Evolutionary conservation across 306 rosid species (phyloP).

Genomic region (Boehmeria nivea): DNA sequence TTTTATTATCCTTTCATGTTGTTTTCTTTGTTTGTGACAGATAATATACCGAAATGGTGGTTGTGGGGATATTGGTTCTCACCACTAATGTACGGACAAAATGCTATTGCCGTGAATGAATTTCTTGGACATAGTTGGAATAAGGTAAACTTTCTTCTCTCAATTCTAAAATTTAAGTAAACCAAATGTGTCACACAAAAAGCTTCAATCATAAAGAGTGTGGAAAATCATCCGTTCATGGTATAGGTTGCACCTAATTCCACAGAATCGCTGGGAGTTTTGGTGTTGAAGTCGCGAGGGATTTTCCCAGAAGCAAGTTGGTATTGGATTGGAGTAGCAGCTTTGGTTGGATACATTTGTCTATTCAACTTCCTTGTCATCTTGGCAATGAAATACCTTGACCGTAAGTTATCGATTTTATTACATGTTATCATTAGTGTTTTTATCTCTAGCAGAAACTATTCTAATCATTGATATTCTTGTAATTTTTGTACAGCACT

Average conservation of each 20-base stretch:
- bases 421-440: background rate
- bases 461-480: background rate
- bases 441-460: background rate
- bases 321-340: slow-evolving; percentile 95
- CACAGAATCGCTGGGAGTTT: slow-evolving; percentile 65
- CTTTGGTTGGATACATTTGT: slow-evolving; percentile 56
- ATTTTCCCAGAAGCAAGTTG: slow-evolving; percentile 64
- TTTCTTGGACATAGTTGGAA: slow-evolving; percentile 81
- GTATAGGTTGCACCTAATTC: slow-evolving; percentile 56
- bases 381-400: slow-evolving; percentile 61
- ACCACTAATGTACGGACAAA: slow-evolving; percentile 84
- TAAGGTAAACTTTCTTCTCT: slow-evolving; percentile 21
- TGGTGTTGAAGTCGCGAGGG: slow-evolving; percentile 63
- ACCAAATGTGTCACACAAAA: too few relatives aligned
- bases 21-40: slow-evolving; percentile 30
- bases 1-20: background rate
- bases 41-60: slow-evolving; percentile 72
- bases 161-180: background rate
- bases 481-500: slow-evolving; percentile 49
- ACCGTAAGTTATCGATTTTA: slow-evolving; percentile 53
- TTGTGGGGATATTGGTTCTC: slow-evolving; percentile 65
- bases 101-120: slow-evolving; percentile 80
- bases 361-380: slow-evolving; percentile 65
- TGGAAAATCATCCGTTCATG: background rate
- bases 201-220: background rate